Conservation (phyloP, 2,329 filamentous ascomycete genomes). For the Paracamarosporium sp. region DNA sequence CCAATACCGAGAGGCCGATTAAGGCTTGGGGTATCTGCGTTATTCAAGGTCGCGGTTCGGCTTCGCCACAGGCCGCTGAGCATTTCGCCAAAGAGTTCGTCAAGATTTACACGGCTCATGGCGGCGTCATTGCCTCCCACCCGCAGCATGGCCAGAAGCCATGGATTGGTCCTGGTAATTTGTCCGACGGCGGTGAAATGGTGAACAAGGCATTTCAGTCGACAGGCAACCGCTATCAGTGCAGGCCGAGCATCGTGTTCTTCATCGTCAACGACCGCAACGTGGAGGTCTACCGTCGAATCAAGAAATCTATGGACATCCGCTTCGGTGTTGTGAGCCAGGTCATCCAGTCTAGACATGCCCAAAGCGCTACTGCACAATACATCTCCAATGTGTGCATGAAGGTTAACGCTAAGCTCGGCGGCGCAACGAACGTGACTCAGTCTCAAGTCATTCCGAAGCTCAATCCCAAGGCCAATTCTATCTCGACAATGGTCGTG, state of each 20-base stretch:
- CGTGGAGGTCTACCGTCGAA: conserved; percentile 74
- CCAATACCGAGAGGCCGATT: conserved; percentile 66
- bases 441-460: conserved; percentile 45
- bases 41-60: conserved; percentile 60
- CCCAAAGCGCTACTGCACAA: conserved; percentile 73
- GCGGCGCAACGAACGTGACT: conserved; percentile 73
- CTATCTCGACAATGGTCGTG: conserved; percentile 75
- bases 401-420: conserved; percentile 97
- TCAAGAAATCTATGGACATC: conserved; percentile 91
- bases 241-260: conserved; percentile 76
- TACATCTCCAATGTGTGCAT: conserved; percentile 94
- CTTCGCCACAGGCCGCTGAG: conserved; percentile 53
- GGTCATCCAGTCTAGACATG: conserved; percentile 75
- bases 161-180: conserved; percentile 37
- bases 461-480: conserved; percentile 22
- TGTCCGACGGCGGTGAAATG: conserved; percentile 55
- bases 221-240: conserved; percentile 61
- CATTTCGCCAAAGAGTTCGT: conserved; percentile 68
- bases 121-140: conserved; percentile 58
- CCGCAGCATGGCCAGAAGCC: conserved; percentile 38
- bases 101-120: conserved; percentile 66
- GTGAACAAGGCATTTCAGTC: conserved; percentile 63
- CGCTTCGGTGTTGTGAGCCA: conserved; percentile 85
- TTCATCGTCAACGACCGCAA: conserved; percentile 78
- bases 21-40: conserved; percentile 78